Evolutionary conservation across 495 filamentous ascomycete species (phyloP), one percentile per base, ranked within the genome.

Genomic region (Penicillium ochrochloron): DNA sequence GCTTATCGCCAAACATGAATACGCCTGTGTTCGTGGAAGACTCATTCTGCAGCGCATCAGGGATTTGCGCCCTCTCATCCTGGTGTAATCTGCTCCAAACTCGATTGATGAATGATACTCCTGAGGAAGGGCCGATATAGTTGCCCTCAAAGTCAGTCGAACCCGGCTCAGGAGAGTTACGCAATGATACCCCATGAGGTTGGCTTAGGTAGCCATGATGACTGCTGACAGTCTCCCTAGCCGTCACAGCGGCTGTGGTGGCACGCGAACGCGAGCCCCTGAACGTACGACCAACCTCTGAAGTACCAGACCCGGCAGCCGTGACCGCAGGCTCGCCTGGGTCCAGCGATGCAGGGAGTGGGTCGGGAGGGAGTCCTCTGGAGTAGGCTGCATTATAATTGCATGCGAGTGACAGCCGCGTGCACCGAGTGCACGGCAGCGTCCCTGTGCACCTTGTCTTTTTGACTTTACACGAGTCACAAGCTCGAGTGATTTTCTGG

Each of bases 131-230:
- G 2, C 80, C 80, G 7, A 82, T 66, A 39, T 82, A 82, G 41
- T 83, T 81, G 11, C 80, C 80, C 53, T 83, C 78, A 34, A 81
- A 75, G 35, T 83, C 80, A 12, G 78, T 82, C 1, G 73, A 77
- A 1, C 76, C 78, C 2, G 78, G 77, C 65, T 81, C 80, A 0
- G 80, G 80, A 4, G 80, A 82, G 39, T 75, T 76, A 2, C 77
- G 79, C 14, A 64, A 59, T 7, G 74, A 73, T 17, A 65, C 39
- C 9, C 64, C 65, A 34, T 65, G 64, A 8, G 64, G 59, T 17
- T 31, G 37, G 31, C 53, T 66, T 2, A 50, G 37, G 15, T 52
- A 35, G 8, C 31, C n/a, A 62, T 41, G 64, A 35, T 53, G 57
- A 8, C 46, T 63, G 69, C 23, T 60, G 60, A 19, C 50, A 46